Base-by-base conservation (phyloP, 139 green algal species). In the Diplosphaera chodatii region DNA sequence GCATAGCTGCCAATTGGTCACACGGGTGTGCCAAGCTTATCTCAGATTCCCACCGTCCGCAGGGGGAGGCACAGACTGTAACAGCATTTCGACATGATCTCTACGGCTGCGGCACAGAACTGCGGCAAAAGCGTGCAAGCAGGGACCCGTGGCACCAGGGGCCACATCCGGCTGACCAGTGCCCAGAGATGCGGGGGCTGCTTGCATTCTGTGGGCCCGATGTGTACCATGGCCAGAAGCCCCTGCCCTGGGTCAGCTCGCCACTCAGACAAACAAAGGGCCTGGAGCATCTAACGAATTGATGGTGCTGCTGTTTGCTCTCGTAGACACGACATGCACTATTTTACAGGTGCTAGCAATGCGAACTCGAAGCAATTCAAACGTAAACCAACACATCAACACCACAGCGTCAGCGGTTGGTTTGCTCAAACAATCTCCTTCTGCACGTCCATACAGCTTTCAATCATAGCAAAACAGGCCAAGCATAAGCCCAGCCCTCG, bases 71-170 rank as follows among this genome's bases (percentile, higher is more conserved):
- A 0, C 62, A 75, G 2, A 89, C 86, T 3, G 72, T 84, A 23
- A 69, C 72, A 10, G 81, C 80, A 0, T 96, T 91, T 71, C 64
- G 66, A 13, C 31, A 75, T 0, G 85, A 94, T 75, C 86, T 85
- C 0, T 95, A 93, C 74, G 90, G 89, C 32, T 94, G 89, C 82
- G 55, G 55, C 28, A 80, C 77, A 1, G 75, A 78, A n/a, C 78
- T 95, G 55, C 63, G 82, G 28, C 34, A 75, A 22, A 96, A 96
- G 74, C 75, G 77, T 29, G 55, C 77, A 28, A 32, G 65, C 3
- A 71, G 89, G 0, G 89, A 95, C 55, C 89, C 89, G 2, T 95
- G 92, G 79, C 84, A 83, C 6, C 73, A 87, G 22, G 89, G 87
- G 1, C 79, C 83, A 0, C 80, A 82, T 16, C 74, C 82, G 40